Base-by-base conservation (phyloP, 371 early-diverging fungal species). In the Ordospora colligata region DNA sequence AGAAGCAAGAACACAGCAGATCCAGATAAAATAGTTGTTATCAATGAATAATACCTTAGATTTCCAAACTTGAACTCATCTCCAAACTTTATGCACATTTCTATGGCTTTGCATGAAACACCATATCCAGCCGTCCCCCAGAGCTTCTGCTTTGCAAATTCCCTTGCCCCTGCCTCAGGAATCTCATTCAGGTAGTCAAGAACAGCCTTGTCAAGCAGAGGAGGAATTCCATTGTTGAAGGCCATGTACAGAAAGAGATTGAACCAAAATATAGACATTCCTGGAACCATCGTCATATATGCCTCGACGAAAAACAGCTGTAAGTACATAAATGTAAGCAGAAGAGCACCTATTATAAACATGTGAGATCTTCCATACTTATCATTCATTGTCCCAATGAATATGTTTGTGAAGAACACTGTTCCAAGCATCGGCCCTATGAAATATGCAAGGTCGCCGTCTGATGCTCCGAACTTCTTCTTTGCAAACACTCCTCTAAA, bases 361-460 rank as follows among this genome's bases (percentile, higher is more conserved):
- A 47, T 14, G 58, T 82, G 81, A 14, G 79, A 81, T 27, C 65
- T 78, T 19, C 78, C 74, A 22, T 76, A 78, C 67, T 79, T 77
- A 68, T 86, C 86, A 49, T 81, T 74, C 21, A 82, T n/a, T 47
- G 68, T 67, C 9, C 83, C 86, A 45, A 84, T 73, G 4, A 68
- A 70, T 22, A 84, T 82, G 68, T 84, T 86, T 5, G 81, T 81
- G 53, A 86, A 83, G 65, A 86, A 86, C 0, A 81, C 81, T 14
- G 72, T 40, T 42, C 75, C 77, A 21, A 69, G 46, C 32, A 82
- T 63, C 1, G 71, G 14, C 14, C 79, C 83, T 12, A 69, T 69
- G 7, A 25, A 65, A n/a, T 49, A 23, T 49, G 80, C 81, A 42
- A 76, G 70, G 5, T 49, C 45, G n/a, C 42, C 47, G 0, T 73